A percentile compares a stretch with the other conserved stretches of the same genome.
Evolutionary conservation across 1,284 basidiomycete species (phyloP).

Genomic region (Sanghuangporus sanghuang): DNA sequence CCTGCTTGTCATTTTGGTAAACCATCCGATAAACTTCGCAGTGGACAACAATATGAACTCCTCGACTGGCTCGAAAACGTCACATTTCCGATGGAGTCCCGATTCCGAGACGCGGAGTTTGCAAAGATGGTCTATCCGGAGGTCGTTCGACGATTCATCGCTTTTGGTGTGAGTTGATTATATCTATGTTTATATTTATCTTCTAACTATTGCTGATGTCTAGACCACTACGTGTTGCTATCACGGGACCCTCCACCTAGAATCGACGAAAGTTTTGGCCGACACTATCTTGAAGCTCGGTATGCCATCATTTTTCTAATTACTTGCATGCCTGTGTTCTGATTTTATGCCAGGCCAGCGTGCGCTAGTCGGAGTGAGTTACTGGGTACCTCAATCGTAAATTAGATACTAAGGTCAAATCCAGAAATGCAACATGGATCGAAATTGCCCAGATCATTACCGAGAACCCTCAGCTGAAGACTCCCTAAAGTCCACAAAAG

Average conservation of each 20-base stretch:
- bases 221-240: slow-evolving; percentile 94
- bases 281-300: slow-evolving; percentile 66
- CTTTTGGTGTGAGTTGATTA: slow-evolving; percentile 62
- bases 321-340: slow-evolving; percentile 1
- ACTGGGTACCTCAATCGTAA: slow-evolving; percentile 9
- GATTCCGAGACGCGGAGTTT: slow-evolving; percentile 69
- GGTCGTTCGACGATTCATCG: slow-evolving; percentile 73
- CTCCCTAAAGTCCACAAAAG: slow-evolving; percentile 57
- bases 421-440: slow-evolving; percentile 95
- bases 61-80: slow-evolving; percentile 86
- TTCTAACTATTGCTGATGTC: neutral
- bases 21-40: slow-evolving; percentile 24
- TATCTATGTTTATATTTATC: neutral
- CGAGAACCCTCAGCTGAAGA: slow-evolving; percentile 56
- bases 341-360: slow-evolving; percentile 61
- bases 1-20: neutral
- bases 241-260: slow-evolving; percentile 81
- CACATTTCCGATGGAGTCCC: slow-evolving; percentile 89
- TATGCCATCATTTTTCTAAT: slow-evolving; percentile 26
- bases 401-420: slow-evolving; percentile 6
- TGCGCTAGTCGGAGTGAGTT: slow-evolving; percentile 74
- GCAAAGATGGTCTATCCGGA: slow-evolving; percentile 67
- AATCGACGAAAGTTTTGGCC: slow-evolving; percentile 78
- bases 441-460: slow-evolving; percentile 68
- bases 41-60: slow-evolving; percentile 79